phyloP scores from a whole-genome alignment of 2,329 filamentous ascomycete species.

The Tolypocladium album region DNA sequence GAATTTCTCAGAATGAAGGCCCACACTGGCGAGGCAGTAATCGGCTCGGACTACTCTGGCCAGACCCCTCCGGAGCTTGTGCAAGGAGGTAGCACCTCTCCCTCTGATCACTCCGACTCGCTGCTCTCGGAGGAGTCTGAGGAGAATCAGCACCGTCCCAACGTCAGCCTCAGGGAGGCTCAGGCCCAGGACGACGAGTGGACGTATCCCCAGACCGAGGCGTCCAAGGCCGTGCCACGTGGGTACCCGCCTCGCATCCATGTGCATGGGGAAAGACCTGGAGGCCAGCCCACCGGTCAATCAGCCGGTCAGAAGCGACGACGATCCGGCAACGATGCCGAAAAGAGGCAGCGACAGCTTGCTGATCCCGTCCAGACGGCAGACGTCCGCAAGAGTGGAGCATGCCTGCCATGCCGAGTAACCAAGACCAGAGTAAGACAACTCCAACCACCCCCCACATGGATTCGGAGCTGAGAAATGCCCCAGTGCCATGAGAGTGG shows the following conservation, averaged over 20 bases:
- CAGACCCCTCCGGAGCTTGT: constrained; percentile 27
- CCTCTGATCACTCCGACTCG: constrained; percentile 28
- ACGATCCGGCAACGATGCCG: constrained; percentile 19
- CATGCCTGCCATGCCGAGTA: constrained; percentile 37
- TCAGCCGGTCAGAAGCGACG: constrained; percentile 23
- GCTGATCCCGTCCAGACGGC: constrained; percentile 33
- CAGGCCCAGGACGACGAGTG: constrained; percentile 28
- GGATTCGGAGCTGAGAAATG: constrained; percentile 14
- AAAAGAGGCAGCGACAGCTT: constrained; percentile 26
- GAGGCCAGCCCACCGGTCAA: constrained; percentile 9
- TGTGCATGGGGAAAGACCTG: constrained; percentile 16
- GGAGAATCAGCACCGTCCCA: constrained; percentile 17
- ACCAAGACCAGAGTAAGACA: constrained; percentile 36
- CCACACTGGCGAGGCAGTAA: constrained; percentile 19
- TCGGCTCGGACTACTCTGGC: constrained; percentile 24
- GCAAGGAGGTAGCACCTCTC: constrained; percentile 26
- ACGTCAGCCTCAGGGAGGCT: constrained; percentile 21
- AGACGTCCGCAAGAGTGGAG: constrained; percentile 35
- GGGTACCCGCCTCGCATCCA: constrained; percentile 21
- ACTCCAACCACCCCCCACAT: constrained; percentile 5
- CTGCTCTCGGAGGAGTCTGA: constrained; percentile 19
- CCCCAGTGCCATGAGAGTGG: constrained; percentile 28
- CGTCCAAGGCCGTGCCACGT: constrained; percentile 17
- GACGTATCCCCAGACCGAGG: constrained; percentile 26
- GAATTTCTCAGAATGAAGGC: constrained; percentile 23